Evolutionary conservation across 805 yeast genomes (phyloP).

Genomic region (Saccharomycopsis fermentans): DNA sequence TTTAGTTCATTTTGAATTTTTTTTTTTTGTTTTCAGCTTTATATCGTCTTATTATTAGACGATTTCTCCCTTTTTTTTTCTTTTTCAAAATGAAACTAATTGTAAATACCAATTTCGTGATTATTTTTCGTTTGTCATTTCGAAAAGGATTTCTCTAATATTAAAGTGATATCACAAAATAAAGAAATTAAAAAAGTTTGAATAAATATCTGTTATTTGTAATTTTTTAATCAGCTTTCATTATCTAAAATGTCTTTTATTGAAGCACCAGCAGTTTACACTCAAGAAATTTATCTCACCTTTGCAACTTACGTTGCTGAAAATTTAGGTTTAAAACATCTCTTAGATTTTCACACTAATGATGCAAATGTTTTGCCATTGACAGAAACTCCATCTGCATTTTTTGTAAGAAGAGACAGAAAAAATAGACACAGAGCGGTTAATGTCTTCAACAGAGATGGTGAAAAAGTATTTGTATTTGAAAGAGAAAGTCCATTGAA

Average conservation of each 20-base stretch:
- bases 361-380: slow-evolving; percentile 35
- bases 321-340: slow-evolving; percentile 31
- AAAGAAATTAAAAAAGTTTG: neutral
- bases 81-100: neutral
- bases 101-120: neutral
- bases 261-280: slow-evolving; percentile 39
- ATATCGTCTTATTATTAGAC: neutral
- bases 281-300: slow-evolving; percentile 31
- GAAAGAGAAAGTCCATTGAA: slow-evolving; percentile 39
- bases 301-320: slow-evolving; percentile 34
- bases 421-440: slow-evolving; percentile 34
- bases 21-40: too few relatives aligned
- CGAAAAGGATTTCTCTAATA: neutral
- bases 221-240: neutral
- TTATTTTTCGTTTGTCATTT: neutral
- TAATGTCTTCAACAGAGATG: slow-evolving; percentile 38
- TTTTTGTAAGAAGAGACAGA: slow-evolving; percentile 41
- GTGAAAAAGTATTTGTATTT: slow-evolving; percentile 37
- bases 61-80: neutral
- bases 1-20: neutral
- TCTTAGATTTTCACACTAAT: slow-evolving; percentile 31
- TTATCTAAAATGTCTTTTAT: slow-evolving; percentile 29
- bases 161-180: neutral
- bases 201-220: neutral
- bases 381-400: slow-evolving; percentile 30